Conservation (phyloP, 2,329 filamentous ascomycete genomes). For the Tolypocladium sp. region DNA sequence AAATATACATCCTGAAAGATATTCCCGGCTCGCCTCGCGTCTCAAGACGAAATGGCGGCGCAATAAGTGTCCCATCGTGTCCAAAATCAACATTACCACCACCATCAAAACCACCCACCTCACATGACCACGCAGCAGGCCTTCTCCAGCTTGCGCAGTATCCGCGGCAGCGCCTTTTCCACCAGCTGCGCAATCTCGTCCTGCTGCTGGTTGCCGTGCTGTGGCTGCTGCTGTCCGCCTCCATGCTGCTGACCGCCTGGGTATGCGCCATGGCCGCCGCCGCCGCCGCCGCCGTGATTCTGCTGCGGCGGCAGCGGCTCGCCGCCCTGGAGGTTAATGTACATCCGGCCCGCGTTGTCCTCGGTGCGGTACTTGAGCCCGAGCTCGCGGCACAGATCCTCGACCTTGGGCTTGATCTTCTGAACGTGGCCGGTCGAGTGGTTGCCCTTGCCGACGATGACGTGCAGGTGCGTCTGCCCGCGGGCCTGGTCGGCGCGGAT, state of each 20-base stretch:
- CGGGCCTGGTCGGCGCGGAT: slow-evolving; percentile 67
- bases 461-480: slow-evolving; percentile 77
- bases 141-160: slow-evolving; percentile 57
- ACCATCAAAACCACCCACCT: slow-evolving; percentile 3
- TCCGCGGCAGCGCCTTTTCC: slow-evolving; percentile 48
- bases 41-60: neutral
- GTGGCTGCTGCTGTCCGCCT: slow-evolving; percentile 31
- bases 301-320: slow-evolving; percentile 41
- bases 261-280: slow-evolving; percentile 21
- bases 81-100: neutral
- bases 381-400: slow-evolving; percentile 74
- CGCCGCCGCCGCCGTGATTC: slow-evolving; percentile 23
- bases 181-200: slow-evolving; percentile 51
- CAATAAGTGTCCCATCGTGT: neutral
- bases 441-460: slow-evolving; percentile 93
- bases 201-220: slow-evolving; percentile 31
- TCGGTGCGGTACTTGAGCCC: slow-evolving; percentile 79
- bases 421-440: slow-evolving; percentile 76
- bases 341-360: slow-evolving; percentile 82
- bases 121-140: slow-evolving; percentile 71
- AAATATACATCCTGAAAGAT: neutral
- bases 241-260: slow-evolving; percentile 19
- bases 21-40: neutral
- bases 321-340: slow-evolving; percentile 74
- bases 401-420: slow-evolving; percentile 92